phyloP scores from a whole-genome alignment of 2,329 filamentous ascomycete species.

The Exserohilum rostratum region DNA sequence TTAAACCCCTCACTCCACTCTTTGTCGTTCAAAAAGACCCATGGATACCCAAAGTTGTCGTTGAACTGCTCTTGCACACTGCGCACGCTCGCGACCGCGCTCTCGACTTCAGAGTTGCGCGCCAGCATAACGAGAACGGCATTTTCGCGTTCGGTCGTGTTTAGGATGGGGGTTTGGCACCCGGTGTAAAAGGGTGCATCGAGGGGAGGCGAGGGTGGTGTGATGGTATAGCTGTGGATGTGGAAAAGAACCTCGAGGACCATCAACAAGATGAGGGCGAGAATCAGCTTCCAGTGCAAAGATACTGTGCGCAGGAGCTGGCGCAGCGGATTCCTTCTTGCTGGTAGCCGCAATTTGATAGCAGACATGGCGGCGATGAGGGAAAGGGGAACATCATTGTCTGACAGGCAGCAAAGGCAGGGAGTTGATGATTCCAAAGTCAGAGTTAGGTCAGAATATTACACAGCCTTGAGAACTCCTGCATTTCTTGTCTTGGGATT shows the following conservation, averaged over 20 bases:
- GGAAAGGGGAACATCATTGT: background rate
- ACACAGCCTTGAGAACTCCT: no score
- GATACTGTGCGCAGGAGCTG: background rate
- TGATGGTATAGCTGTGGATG: conserved; percentile 8
- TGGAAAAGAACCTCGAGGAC: conserved; percentile 19
- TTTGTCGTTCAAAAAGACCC: conserved; percentile 96
- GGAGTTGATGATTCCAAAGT: no score
- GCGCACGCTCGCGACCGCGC: conserved; percentile 71
- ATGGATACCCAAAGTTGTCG: conserved; percentile 95
- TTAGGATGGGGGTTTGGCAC: conserved; percentile 14
- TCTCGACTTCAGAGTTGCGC: conserved; percentile 81
- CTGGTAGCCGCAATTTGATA: conserved; percentile 1
- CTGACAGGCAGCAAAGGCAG: no score
- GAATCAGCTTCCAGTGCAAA: conserved; percentile 14
- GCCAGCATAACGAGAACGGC: conserved; percentile 89
- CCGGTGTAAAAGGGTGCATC: conserved; percentile 19
- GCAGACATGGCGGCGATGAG: background rate
- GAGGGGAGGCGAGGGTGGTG: conserved; percentile 10
- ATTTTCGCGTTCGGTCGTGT: conserved; percentile 70
- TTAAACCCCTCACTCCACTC: conserved; percentile 92
- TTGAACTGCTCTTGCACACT: conserved; percentile 87
- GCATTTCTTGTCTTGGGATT: no score
- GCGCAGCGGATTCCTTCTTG: conserved; percentile 1
- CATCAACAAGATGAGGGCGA: background rate
- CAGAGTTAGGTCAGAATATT: no score